phyloP scores from a whole-genome alignment of 805 yeast species.

The Ogataea ganodermae region DNA sequence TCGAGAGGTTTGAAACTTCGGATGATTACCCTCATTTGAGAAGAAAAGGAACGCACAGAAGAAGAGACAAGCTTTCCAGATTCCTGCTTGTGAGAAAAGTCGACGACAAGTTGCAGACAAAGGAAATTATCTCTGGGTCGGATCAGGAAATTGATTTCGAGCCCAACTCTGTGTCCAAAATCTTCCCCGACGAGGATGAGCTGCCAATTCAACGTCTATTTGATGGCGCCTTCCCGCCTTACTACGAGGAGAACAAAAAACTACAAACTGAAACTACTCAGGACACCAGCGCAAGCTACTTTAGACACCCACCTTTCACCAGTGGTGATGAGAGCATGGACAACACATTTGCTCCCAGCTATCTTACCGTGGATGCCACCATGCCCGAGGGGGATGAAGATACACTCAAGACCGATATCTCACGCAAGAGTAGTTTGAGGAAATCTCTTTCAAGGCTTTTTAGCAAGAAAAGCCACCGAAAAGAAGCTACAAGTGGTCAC shows the following conservation, averaged over 20 bases:
- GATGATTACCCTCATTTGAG: conserved; percentile 17
- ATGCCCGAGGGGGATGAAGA: background rate
- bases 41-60: conserved; percentile 12
- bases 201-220: conserved; percentile 16
- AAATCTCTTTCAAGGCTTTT: conserved; percentile 20
- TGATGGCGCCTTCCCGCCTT: conserved; percentile 5
- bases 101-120: conserved; percentile 2
- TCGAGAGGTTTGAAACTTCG: background rate
- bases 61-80: conserved; percentile 8
- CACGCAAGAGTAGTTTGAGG: conserved; percentile 14
- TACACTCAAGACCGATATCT: background rate
- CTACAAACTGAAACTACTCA: background rate
- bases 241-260: conserved; percentile 4
- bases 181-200: background rate
- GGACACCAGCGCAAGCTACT: conserved; percentile 3
- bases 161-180: background rate
- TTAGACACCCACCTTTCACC: background rate
- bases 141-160: background rate
- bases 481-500: background rate
- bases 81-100: conserved; percentile 10
- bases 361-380: conserved; percentile 1
- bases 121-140: background rate
- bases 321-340: conserved; percentile 5
- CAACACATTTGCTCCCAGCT: conserved; percentile 2
- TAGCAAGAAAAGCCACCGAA: conserved; percentile 8